Evolutionary conservation across 192 early-diverging fungal genomes (phyloP), one percentile per base, ranked within the genome.

Genomic region (Linnemannia schmuckeri): DNA sequence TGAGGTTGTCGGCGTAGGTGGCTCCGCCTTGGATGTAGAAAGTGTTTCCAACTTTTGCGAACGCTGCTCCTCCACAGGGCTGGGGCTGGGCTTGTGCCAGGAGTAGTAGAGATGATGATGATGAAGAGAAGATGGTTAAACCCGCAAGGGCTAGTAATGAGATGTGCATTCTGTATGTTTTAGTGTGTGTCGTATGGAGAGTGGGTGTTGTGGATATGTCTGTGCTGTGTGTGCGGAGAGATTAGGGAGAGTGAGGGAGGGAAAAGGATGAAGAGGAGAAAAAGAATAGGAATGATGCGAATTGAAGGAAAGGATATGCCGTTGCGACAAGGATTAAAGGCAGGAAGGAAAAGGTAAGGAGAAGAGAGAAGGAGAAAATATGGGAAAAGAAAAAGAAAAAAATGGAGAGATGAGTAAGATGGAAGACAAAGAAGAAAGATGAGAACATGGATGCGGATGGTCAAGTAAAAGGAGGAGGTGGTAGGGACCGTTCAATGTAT

Each of bases 11-110:
- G 4, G 10, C 69, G 27, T 22, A 57, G 20, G 75, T 63, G 0
- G 83, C 66, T 6, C 83, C 83, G n/a, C 78, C 66, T 30, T 85
- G 83, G 40, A 85, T 38, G 35, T 80, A 85, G 35, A 85, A 80
- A 35, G 22, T 72, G 41, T 33, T 68, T 4, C 83, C 83, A 22
- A 85, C 70, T 33, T 41, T 57, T 12, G 83, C 74, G 30, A 85
- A 85, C 6, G 83, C 83, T 17, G 63, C 27, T 4, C 68, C 76
- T 27, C 78, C 82, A 30, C 17, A 27, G 44, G 73, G 10, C 20
- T 70, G 66, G 9, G 72, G 73, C 30, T 78, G 77, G 5, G 77
- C 46, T 20, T 78, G 74, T 10, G 55, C 57, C 0, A 52, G 18
- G 41, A 52, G 33, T 63, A 13, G 47, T 66, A 46, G n/a, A 6